Percentiles rank a stretch among this genome's conserved stretches.
Evolutionary conservation across 225 moss, liverwort and hornwort species (phyloP).

Genomic region (Thuidium tamariscinum): DNA sequence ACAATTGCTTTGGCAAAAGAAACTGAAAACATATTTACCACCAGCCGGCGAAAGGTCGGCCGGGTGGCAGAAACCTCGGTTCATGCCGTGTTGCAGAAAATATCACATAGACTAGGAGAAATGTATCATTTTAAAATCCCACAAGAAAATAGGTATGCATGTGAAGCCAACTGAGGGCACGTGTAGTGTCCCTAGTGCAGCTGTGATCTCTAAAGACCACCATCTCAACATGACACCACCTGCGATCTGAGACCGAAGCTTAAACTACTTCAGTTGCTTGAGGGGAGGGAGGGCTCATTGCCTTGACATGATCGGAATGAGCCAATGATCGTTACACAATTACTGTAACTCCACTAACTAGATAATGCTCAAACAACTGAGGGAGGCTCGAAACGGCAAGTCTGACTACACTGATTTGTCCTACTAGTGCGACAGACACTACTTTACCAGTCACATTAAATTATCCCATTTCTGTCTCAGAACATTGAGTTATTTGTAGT

Average conservation of each 20-base stretch:
- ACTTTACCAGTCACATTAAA: neutral
- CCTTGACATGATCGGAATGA: neutral
- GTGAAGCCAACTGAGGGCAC: neutral
- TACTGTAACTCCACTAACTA: neutral
- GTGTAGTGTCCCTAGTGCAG: neutral
- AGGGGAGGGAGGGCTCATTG: neutral
- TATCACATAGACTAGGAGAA: neutral
- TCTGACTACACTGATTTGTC: neutral
- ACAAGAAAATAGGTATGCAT: too few relatives aligned
- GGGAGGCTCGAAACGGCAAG: neutral
- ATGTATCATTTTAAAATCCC: too few relatives aligned
- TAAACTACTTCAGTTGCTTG: neutral
- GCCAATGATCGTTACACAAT: neutral
- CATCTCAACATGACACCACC: neutral
- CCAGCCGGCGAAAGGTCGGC: neutral
- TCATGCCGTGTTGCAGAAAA: neutral
- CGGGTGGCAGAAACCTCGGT: neutral
- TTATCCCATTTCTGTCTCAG: neutral
- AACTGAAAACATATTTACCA: neutral
- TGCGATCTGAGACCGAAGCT: neutral
- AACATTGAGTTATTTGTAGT: neutral
- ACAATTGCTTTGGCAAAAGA: neutral
- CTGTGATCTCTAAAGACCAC: neutral
- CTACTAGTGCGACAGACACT: neutral
- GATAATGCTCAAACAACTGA: neutral